These are phyloP conservation scores for Thraustotheca clavata DNA, from an alignment of 352 stramenopile species.

Conservation along the genomic window DNA sequence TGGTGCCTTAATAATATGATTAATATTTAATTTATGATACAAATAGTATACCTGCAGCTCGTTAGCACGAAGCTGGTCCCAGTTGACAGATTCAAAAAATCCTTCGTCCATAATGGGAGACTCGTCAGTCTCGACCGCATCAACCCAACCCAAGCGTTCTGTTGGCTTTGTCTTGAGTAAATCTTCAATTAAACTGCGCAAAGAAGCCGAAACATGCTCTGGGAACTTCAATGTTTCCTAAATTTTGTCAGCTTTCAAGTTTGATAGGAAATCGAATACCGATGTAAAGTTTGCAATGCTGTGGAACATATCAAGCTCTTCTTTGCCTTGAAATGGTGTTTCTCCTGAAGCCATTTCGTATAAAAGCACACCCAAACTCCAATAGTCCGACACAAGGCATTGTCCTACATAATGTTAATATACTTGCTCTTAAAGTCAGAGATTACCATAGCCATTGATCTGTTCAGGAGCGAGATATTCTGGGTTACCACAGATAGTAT, in stretches of 20 bases:
- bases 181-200: slow-evolving; percentile 62
- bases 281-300: slow-evolving; percentile 71
- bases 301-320: slow-evolving; percentile 85
- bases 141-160: slow-evolving; percentile 45
- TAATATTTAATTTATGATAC: not conserved
- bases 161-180: slow-evolving; percentile 51
- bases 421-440: not conserved
- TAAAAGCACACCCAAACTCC: slow-evolving; percentile 90
- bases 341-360: slow-evolving; percentile 88
- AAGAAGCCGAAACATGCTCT: slow-evolving; percentile 46
- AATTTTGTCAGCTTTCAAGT: not conserved
- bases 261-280: slow-evolving; percentile 21
- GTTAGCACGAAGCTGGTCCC: slow-evolving; percentile 71
- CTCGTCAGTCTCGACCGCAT: slow-evolving; percentile 33
- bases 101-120: slow-evolving; percentile 65
- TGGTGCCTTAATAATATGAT: slow-evolving; percentile 38
- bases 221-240: slow-evolving; percentile 64
- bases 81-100: slow-evolving; percentile 77
- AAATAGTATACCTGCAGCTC: slow-evolving; percentile 56
- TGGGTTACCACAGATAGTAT: slow-evolving; percentile 78
- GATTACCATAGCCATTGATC: slow-evolving; percentile 73
- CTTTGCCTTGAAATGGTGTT: slow-evolving; percentile 85
- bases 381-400: slow-evolving; percentile 87
- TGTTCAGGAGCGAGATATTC: slow-evolving; percentile 81
- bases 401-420: slow-evolving; percentile 35